These are phyloP conservation scores for Thermoascus crustaceus DNA, from an alignment of 2,329 filamentous ascomycete species.

Conservation along the genomic window DNA sequence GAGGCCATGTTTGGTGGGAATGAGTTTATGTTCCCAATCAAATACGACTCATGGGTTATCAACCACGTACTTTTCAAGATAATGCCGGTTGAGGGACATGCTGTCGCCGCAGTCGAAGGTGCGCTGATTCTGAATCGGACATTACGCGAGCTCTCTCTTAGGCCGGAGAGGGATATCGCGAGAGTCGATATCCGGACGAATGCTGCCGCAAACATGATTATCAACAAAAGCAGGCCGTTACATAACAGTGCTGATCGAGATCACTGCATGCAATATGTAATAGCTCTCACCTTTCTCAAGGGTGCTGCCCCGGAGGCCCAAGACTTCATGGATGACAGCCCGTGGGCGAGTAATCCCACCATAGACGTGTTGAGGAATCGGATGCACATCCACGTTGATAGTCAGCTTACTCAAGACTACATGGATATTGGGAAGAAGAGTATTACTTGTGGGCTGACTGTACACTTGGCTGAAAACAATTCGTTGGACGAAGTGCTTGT, in stretches of 20 bases:
- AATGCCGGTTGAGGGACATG: conserved; percentile 28
- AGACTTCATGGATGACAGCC: conserved; percentile 22
- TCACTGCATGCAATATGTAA: conserved; percentile 28
- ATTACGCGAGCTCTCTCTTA: conserved; percentile 9
- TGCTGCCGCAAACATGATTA: conserved; percentile 23
- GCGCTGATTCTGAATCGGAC: conserved; percentile 12
- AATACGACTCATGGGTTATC: conserved; percentile 16
- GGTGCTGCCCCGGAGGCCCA: conserved; percentile 12
- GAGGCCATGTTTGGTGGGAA: conserved; percentile 13
- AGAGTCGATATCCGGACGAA: conserved; percentile 22
- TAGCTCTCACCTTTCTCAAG: conserved; percentile 27
- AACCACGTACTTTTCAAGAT: conserved; percentile 18
- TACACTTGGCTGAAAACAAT: conserved; percentile 17
- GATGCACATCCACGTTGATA: conserved; percentile 19
- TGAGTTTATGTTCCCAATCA: conserved; percentile 12
- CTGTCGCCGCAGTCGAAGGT: conserved; percentile 26
- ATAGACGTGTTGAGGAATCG: conserved; percentile 19
- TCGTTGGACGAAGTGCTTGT: conserved; percentile 22
- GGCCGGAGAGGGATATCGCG: conserved; percentile 14
- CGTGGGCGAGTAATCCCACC: conserved; percentile 14
- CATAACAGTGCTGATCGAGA: conserved; percentile 27
- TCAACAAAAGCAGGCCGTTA: conserved; percentile 24
- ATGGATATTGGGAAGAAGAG: conserved; percentile 18
- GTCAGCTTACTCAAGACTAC: conserved; percentile 24
- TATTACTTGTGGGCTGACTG: conserved; percentile 18